Evolutionary conservation across 1,284 basidiomycete genomes (phyloP).

Genomic region (Salmacisia buchloeana): DNA sequence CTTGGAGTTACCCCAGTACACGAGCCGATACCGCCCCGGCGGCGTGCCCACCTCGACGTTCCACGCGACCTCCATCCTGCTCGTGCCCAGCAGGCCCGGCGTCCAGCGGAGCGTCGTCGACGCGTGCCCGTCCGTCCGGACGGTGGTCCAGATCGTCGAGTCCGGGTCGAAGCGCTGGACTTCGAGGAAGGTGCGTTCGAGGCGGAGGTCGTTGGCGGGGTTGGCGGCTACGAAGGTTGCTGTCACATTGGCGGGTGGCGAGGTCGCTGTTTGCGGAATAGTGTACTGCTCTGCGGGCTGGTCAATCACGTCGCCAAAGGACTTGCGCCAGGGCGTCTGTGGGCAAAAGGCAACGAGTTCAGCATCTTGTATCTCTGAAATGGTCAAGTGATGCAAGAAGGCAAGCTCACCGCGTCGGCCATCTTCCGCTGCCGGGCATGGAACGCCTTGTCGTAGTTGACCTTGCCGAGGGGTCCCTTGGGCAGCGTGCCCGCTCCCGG

Average conservation of each 20-base stretch:
- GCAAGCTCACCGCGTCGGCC: conserved; percentile 2
- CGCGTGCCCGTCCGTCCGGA: conserved; percentile 71
- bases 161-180: conserved; percentile 58
- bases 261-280: conserved; percentile 56
- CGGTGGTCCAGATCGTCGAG: conserved; percentile 57
- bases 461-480: conserved; percentile 64
- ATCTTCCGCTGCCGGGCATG: conserved; percentile 19
- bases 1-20: conserved; percentile 71
- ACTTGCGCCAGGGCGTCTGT: conserved; percentile 54
- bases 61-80: conserved; percentile 26
- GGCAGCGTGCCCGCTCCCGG: conserved; percentile 55
- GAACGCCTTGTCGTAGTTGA: conserved; percentile 65
- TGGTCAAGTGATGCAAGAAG: background rate
- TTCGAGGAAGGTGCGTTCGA: conserved; percentile 68
- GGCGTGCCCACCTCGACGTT: conserved; percentile 55
- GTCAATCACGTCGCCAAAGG: conserved; percentile 64
- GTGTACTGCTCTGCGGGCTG: conserved; percentile 58
- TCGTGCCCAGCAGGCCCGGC: conserved; percentile 22
- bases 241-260: conserved; percentile 56
- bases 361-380: background rate
- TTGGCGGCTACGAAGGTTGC: conserved; percentile 71
- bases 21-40: conserved; percentile 61
- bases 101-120: conserved; percentile 69
- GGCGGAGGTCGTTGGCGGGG: conserved; percentile 70
- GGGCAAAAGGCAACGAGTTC: background rate